Evolutionary conservation across 129 eudicot species (phyloP).

Genomic region (Escallonia herrerae): DNA sequence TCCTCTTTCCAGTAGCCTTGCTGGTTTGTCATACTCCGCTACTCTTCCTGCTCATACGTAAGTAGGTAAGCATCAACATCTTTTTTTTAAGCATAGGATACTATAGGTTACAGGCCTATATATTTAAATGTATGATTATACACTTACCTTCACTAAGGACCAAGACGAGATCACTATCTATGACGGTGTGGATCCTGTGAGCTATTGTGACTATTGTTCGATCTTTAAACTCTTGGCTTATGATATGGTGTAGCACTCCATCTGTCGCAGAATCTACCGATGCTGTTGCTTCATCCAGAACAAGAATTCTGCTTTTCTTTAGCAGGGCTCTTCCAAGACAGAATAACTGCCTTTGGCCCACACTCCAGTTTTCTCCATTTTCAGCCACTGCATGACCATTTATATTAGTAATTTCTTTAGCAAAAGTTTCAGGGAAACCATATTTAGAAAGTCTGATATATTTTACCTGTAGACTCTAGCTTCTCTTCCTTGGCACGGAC

Average conservation of each 20-base stretch:
- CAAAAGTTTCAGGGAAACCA: not conserved
- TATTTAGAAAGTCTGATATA: not conserved
- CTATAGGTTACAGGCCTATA: not conserved
- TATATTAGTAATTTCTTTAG: not conserved
- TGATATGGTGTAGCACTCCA: conserved; percentile 69
- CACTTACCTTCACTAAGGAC: conserved; percentile 88
- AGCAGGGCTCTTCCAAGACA: conserved; percentile 95
- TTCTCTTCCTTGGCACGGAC: conserved; percentile 64
- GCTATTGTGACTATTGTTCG: conserved; percentile 89
- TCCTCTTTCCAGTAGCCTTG: conserved; percentile 83
- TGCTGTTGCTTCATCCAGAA: conserved; percentile 98
- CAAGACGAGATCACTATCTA: conserved; percentile 88
- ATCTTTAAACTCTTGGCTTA: conserved; percentile 62
- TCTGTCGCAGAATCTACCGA: conserved; percentile 97
- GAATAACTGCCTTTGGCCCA: conserved; percentile 86
- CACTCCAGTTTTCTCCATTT: conserved; percentile 99
- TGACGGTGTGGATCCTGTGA: conserved; percentile 94
- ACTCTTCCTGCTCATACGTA: conserved; percentile 56
- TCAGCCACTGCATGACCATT: conserved; percentile 62
- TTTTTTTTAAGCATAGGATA: no score
- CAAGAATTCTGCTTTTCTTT: conserved; percentile 77
- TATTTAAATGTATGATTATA: not conserved
- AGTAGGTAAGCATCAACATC: not conserved
- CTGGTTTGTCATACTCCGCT: conserved; percentile 87
- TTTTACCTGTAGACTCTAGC: conserved; percentile 62